Base-by-base conservation (phyloP, 176 grass and related monocot genomes). In the Oryza meridionalis region DNA sequence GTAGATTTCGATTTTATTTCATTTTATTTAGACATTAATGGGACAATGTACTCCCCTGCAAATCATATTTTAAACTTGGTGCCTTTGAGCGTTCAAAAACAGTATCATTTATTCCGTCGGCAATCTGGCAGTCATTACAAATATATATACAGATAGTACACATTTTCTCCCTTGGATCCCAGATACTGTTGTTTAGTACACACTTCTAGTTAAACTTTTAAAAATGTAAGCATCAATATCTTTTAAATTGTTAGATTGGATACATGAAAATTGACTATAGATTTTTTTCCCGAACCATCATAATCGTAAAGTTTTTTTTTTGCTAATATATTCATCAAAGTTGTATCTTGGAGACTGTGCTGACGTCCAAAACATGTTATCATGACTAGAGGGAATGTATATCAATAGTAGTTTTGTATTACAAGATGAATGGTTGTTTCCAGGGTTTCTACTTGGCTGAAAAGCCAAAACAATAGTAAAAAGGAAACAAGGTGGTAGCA, bases 401-500 rank as follows among this genome's bases (percentile, higher is more conserved):
- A 32, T 47, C 13, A 62, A 33, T 13, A 50, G 50, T 13, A 50
- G 50, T 37, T 79, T 55, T 81, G 3, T 21, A 78, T 27, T 37
- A 27, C 17, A 73, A 49, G 5, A 72, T 73, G 38, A 43, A 73
- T 73, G 70, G 21, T 62, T 46, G 16, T 73, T 73, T 82, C 32
- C 16, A 24, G 69, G 44, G 33, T 49, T 83, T 31, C 69, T 24
- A 45, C 40, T 59, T 59, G 4, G 7, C 50, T 64, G 53, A 2
- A 27, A 75, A 47, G 6, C 44, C 51, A 58, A 75, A 50, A 16
- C 12, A 44, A 25, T 25, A 73, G 14, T 44, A 46, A 50, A 49
- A 22, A 2, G 44, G 4, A 1, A 49, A 35, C 11, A 31, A 17
- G 21, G 21, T 9, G 55, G 55, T 24, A 62, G 58, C n/a, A 24